Evolutionary conservation across 176 grass and related monocot genomes (phyloP).

Genomic region (Avena eriantha): DNA sequence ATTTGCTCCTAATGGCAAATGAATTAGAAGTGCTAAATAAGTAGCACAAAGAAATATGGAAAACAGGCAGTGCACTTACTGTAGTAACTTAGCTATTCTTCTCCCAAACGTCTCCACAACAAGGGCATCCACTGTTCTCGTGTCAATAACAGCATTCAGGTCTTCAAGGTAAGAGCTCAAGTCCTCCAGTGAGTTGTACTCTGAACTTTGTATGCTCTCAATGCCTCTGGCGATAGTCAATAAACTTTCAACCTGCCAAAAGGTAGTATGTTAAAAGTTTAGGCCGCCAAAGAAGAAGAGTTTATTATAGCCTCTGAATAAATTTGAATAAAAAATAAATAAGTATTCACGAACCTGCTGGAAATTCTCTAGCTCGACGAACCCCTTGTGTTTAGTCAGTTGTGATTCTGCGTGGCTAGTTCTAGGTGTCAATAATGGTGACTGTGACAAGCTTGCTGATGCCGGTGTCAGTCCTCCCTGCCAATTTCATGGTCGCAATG

Average conservation of each 20-base stretch:
- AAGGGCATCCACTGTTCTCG: slow-evolving; percentile 86
- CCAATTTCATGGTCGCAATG: slow-evolving; percentile 34
- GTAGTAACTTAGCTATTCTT: slow-evolving; percentile 78
- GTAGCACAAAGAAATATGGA: neutral
- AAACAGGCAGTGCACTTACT: slow-evolving; percentile 56
- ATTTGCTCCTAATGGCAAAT: neutral
- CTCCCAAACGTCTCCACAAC: slow-evolving; percentile 96
- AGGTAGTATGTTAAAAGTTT: slow-evolving; percentile 27
- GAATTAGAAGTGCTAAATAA: slow-evolving; percentile 18
- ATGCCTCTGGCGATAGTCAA: slow-evolving; percentile 58
- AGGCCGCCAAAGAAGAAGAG: neutral
- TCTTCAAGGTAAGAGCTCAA: slow-evolving; percentile 86
- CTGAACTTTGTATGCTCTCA: slow-evolving; percentile 59
- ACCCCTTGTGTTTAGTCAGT: slow-evolving; percentile 63
- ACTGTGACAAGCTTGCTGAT: slow-evolving; percentile 69
- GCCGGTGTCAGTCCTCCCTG: slow-evolving; percentile 50
- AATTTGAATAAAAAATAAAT: slow-evolving; percentile 9
- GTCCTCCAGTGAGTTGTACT: slow-evolving; percentile 80
- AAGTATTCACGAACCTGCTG: slow-evolving; percentile 70
- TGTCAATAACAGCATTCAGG: slow-evolving; percentile 91
- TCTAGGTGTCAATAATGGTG: slow-evolving; percentile 70
- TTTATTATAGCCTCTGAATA: neutral
- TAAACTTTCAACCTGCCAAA: slow-evolving; percentile 70
- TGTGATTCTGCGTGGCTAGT: slow-evolving; percentile 73
- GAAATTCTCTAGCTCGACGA: slow-evolving; percentile 82